Conservation (phyloP, 768 basidiomycete species). For the Russula dissimulans region DNA sequence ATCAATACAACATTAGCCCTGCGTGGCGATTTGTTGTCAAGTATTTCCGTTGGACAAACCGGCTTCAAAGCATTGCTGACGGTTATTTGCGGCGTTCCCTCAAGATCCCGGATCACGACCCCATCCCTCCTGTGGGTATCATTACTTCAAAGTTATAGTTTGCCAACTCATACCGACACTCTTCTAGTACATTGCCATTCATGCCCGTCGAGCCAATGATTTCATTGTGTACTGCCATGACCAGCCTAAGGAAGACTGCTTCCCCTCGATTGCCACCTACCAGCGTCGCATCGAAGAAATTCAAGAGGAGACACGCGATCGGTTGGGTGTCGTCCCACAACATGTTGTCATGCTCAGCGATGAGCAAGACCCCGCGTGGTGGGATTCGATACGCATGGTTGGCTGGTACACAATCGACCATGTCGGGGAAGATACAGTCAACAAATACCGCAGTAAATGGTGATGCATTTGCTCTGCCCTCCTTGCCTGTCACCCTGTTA, state of each 20-base stretch:
- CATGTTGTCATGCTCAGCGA: slow-evolving; percentile 37
- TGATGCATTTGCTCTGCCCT: slow-evolving; percentile 9
- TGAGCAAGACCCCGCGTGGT: slow-evolving; percentile 34
- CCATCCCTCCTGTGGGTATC: slow-evolving; percentile 28
- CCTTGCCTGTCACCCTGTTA: background rate
- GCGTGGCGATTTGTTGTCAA: slow-evolving; percentile 30
- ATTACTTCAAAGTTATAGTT: background rate
- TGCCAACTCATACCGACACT: background rate
- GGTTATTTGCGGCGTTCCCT: slow-evolving; percentile 27
- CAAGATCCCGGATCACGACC: slow-evolving; percentile 21
- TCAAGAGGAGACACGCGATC: slow-evolving; percentile 28
- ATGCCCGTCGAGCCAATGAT: slow-evolving; percentile 10
- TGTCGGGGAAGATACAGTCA: slow-evolving; percentile 26
- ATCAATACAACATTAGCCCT: slow-evolving; percentile 26
- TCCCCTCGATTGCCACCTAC: slow-evolving; percentile 29
- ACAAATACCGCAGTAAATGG: slow-evolving; percentile 30
- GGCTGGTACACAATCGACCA: slow-evolving; percentile 34
- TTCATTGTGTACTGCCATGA: slow-evolving; percentile 27
- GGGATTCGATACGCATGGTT: slow-evolving; percentile 27
- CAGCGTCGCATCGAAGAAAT: slow-evolving; percentile 26
- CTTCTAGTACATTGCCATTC: slow-evolving; percentile 13
- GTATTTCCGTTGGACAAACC: slow-evolving; percentile 28
- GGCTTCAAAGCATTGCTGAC: slow-evolving; percentile 25
- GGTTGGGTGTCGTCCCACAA: slow-evolving; percentile 26
- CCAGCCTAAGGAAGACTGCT: slow-evolving; percentile 28